Conservation (phyloP, 1,284 basidiomycete species). For the Anthracocystis setariae region DNA sequence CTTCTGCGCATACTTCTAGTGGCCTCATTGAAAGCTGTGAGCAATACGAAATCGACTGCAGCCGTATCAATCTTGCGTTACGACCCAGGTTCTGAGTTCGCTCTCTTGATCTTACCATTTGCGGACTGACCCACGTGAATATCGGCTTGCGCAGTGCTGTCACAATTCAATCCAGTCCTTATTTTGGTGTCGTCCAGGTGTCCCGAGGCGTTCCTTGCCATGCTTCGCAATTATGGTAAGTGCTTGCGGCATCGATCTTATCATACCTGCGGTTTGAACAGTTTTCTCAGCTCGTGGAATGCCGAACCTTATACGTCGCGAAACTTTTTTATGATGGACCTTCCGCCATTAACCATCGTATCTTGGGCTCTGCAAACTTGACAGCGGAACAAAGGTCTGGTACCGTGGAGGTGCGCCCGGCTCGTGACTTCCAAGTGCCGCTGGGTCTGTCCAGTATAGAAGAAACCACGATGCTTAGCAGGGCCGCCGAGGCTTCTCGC, state of each 20-base stretch:
- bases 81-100: no score
- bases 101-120: not conserved
- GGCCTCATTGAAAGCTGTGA: constrained; percentile 31
- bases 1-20: constrained; percentile 6
- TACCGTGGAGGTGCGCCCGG: constrained; percentile 12
- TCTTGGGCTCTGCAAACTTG: not conserved
- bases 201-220: constrained; percentile 14
- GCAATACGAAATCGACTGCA: not conserved
- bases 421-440: constrained; percentile 25
- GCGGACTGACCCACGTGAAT: not conserved
- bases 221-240: constrained; percentile 26
- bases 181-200: constrained; percentile 31
- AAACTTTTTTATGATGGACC: no score
- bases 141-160: constrained; percentile 19
- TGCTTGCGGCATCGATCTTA: no score
- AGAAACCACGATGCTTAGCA: constrained; percentile 14
- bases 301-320: no score
- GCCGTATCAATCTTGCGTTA: no score
- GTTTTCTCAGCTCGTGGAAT: no score
- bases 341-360: not conserved
- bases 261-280: no score
- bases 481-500: not conserved
- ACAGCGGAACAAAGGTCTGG: constrained; percentile 21
- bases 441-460: constrained; percentile 29
- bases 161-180: constrained; percentile 31